Conservation (phyloP, 179 eudicot genomes). For the Gypsophila paniculata region DNA sequence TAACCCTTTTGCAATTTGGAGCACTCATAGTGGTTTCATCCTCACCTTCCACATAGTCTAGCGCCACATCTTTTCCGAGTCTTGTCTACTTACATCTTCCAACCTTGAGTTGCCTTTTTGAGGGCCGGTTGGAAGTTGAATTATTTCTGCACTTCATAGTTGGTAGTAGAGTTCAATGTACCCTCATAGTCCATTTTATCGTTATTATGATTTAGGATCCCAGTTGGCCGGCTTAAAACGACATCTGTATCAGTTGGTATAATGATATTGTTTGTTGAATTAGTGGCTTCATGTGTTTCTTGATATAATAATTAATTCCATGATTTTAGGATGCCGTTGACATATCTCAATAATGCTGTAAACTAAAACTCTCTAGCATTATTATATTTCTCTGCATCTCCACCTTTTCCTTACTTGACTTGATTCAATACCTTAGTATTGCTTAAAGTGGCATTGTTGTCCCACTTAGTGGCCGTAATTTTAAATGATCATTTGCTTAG, state of each 20-base stretch:
- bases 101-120: conserved; percentile 17
- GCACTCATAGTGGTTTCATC: conserved; percentile 31
- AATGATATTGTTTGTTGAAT: background rate
- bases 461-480: conserved; percentile 22
- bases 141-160: conserved; percentile 14
- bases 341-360: conserved; percentile 28
- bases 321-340: conserved; percentile 28
- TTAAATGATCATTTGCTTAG: conserved; percentile 14
- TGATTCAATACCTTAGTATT: background rate
- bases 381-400: conserved; percentile 13
- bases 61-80: conserved; percentile 20
- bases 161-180: conserved; percentile 12
- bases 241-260: background rate
- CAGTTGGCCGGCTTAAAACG: conserved; percentile 13
- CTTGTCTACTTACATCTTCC: conserved; percentile 4
- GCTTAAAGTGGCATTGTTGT: conserved; percentile 21
- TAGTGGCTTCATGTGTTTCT: conserved; percentile 27
- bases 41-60: conserved; percentile 30
- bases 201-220: conserved; percentile 21
- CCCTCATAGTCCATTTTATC: conserved; percentile 15
- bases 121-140: conserved; percentile 27
- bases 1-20: conserved; percentile 5
- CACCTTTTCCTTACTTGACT: conserved; percentile 18
- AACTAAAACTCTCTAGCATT: conserved; percentile 19
- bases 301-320: conserved; percentile 25